These are phyloP conservation scores for Diplodia corticola DNA, from an alignment of 2,329 filamentous ascomycete genomes.

Conservation along the genomic window DNA sequence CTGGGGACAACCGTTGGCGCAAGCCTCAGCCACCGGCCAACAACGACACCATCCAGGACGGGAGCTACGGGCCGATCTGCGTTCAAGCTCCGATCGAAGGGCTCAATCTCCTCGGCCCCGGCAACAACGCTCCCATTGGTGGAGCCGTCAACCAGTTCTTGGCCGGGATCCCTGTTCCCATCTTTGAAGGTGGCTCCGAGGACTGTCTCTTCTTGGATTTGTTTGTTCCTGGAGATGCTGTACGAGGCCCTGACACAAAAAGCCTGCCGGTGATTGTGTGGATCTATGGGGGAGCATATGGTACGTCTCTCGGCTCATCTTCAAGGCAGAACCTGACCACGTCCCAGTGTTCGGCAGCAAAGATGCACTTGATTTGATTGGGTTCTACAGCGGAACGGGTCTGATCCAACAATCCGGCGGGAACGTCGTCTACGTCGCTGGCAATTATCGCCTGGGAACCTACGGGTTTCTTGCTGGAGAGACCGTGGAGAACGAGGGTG, in stretches of 20 bases:
- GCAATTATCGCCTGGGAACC: slow-evolving; percentile 48
- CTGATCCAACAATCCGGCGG: slow-evolving; percentile 17
- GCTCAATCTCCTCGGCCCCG: slow-evolving; percentile 18
- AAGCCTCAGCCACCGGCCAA: slow-evolving; percentile 23
- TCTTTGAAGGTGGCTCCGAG: slow-evolving; percentile 12
- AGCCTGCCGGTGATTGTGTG: slow-evolving; percentile 13
- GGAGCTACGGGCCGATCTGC: slow-evolving; percentile 23
- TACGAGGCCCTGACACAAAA: background rate
- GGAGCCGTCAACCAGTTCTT: slow-evolving; percentile 18
- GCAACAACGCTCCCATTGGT: slow-evolving; percentile 20
- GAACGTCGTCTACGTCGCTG: slow-evolving; percentile 47
- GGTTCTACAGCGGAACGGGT: slow-evolving; percentile 14
- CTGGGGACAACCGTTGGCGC: slow-evolving; percentile 31
- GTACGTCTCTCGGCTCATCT: background rate
- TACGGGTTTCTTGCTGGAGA: slow-evolving; percentile 52
- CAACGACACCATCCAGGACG: slow-evolving; percentile 21
- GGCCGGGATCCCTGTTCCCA: slow-evolving; percentile 8
- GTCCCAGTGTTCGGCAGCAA: slow-evolving; percentile 17
- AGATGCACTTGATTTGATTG: slow-evolving; percentile 17
- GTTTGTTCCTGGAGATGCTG: slow-evolving; percentile 18
- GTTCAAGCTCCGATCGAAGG: slow-evolving; percentile 16
- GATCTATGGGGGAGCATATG: slow-evolving; percentile 18
- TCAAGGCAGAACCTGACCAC: background rate
- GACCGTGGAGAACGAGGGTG: slow-evolving; percentile 46
- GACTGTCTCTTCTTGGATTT: slow-evolving; percentile 22